phyloP scores from a whole-genome alignment of 2,329 filamentous ascomycete species.

The Shiraia sp. region DNA sequence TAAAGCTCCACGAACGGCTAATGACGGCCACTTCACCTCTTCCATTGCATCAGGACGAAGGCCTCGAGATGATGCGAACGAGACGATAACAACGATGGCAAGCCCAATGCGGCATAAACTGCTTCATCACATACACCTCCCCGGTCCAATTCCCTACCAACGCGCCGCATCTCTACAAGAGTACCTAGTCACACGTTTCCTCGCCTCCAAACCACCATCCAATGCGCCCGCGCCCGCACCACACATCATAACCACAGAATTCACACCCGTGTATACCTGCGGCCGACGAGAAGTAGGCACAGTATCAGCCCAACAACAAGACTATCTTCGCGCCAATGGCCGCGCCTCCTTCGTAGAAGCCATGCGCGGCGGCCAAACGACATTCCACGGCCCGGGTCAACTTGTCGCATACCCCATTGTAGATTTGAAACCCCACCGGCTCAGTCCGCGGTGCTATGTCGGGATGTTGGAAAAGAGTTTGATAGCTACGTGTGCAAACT shows the following conservation, averaged over 20 bases:
- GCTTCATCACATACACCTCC: conserved; percentile 63
- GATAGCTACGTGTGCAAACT: conserved; percentile 65
- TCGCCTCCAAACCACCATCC: conserved; percentile 61
- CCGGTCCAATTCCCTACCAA: conserved; percentile 57
- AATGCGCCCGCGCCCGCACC: conserved; percentile 59
- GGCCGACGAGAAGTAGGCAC: conserved; percentile 73
- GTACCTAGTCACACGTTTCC: conserved; percentile 59
- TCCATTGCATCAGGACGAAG: too few relatives aligned
- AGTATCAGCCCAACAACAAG: conserved; percentile 53
- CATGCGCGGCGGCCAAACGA: conserved; percentile 85
- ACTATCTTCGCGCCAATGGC: conserved; percentile 44
- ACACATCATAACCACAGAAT: conserved; percentile 78
- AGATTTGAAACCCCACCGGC: conserved; percentile 71
- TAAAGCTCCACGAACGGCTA: conserved; percentile 3
- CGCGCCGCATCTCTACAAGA: conserved; percentile 62
- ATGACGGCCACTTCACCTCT: conserved; percentile 4
- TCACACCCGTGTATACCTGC: conserved; percentile 83
- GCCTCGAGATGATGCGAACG: conserved; percentile 3
- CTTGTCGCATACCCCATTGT: conserved; percentile 89
- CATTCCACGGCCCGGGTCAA: conserved; percentile 94
- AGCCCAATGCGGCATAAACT: conserved; percentile 56
- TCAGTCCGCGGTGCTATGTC: conserved; percentile 78
- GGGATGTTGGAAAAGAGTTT: conserved; percentile 76
- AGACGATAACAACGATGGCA: conserved; percentile 9
- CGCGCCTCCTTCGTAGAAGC: conserved; percentile 69